These are phyloP conservation scores for Areca catechu DNA, from an alignment of 176 grass and related monocot species.

Conservation along the genomic window DNA sequence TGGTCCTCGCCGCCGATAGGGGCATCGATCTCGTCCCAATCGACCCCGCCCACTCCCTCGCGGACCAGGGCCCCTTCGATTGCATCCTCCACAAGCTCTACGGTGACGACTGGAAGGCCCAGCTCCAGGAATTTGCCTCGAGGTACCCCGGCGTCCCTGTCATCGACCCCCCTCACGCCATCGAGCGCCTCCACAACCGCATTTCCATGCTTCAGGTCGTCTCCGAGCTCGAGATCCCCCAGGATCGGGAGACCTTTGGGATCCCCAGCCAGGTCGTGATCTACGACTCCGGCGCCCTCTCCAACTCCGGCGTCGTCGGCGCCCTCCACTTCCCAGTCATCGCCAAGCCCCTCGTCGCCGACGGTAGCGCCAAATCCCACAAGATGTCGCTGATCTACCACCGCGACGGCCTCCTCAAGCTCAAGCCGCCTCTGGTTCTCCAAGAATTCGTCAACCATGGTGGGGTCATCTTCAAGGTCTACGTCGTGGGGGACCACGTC, in stretches of 20 bases:
- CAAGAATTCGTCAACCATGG: constrained; percentile 97
- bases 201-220: constrained; percentile 98
- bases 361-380: constrained; percentile 69
- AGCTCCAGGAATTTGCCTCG: constrained; percentile 56
- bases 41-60: constrained; percentile 42
- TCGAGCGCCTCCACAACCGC: constrained; percentile 91
- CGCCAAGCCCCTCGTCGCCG: constrained; percentile 82
- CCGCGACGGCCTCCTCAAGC: constrained; percentile 52
- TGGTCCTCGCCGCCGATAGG: constrained; percentile 22
- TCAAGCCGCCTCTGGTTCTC: constrained; percentile 77
- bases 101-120: constrained; percentile 55
- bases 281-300: constrained; percentile 52
- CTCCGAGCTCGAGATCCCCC: constrained; percentile 55
- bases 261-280: constrained; percentile 83
- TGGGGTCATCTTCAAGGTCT: constrained; percentile 94
- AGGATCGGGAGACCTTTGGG: constrained; percentile 48
- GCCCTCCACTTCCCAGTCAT: constrained; percentile 78
- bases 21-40: constrained; percentile 67
- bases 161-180: constrained; percentile 58
- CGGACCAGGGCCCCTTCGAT: constrained; percentile 77
- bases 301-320: constrained; percentile 57
- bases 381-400: constrained; percentile 83
- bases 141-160: constrained; percentile 41
- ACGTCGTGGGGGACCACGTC: constrained; percentile 66
- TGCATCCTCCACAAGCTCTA: constrained; percentile 83